phyloP scores from a whole-genome alignment of 192 early-diverging fungal genomes.

The Dispira simplex region DNA sequence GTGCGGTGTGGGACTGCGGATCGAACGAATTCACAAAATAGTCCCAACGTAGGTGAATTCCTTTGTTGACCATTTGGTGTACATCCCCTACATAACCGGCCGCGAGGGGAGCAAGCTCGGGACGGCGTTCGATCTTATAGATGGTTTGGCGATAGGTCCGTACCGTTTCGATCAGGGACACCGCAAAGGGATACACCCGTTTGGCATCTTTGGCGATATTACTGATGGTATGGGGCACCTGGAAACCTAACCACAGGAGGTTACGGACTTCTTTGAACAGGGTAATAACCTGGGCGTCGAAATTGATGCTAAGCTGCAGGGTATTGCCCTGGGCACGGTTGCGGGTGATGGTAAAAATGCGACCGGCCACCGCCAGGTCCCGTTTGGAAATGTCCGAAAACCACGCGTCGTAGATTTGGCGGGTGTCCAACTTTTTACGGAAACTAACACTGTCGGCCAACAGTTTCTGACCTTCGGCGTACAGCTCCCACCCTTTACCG shows the following conservation, averaged over 20 bases:
- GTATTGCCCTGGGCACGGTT: constrained; percentile 56
- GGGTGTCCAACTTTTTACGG: constrained; percentile 86
- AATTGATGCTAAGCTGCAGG: constrained; percentile 78
- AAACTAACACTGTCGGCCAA: constrained; percentile 78
- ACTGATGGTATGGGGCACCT: constrained; percentile 77
- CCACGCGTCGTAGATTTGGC: constrained; percentile 86
- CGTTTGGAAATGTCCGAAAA: constrained; percentile 63
- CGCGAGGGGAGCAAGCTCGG: constrained; percentile 60
- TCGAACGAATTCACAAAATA: constrained; percentile 76
- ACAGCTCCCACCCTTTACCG: constrained; percentile 92
- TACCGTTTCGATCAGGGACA: constrained; percentile 89
- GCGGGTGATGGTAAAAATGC: constrained; percentile 77
- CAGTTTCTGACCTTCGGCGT: constrained; percentile 92
- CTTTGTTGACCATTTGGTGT: constrained; percentile 64
- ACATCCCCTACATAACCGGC: constrained; percentile 94
- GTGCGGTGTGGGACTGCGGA: constrained; percentile 18
- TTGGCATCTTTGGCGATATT: constrained; percentile 92
- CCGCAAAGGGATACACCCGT: constrained; percentile 95
- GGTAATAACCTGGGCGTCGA: constrained; percentile 86
- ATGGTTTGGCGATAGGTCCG: constrained; percentile 82
- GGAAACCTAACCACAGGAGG: constrained; percentile 88
- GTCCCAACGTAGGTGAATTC: constrained; percentile 76
- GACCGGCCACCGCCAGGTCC: constrained; percentile 71
- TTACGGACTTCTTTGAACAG: constrained; percentile 99
- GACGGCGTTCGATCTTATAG: constrained; percentile 58